Percentiles rank a stretch among this genome's conserved stretches.
These are phyloP conservation scores for Trametes punicea DNA, from an alignment of 768 basidiomycete species.

Conservation along the genomic window DNA sequence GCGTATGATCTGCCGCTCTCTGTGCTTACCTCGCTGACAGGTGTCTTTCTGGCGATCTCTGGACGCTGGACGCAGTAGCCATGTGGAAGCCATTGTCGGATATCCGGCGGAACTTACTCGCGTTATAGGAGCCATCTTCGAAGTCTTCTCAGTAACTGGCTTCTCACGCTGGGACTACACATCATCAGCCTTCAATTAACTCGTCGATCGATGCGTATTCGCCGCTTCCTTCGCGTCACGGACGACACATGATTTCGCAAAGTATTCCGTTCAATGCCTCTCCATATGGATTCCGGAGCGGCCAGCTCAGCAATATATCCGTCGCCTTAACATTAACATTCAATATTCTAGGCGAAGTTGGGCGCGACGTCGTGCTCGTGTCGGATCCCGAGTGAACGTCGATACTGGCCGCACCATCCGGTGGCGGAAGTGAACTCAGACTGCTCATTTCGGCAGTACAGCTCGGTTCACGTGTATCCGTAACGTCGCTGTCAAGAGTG, in stretches of 20 bases:
- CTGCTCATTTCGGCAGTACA: slow-evolving; percentile 11
- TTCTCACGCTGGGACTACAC: not conserved
- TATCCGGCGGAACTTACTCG: not conserved
- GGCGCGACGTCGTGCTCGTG: no score
- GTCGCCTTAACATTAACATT: not conserved
- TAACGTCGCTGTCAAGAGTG: slow-evolving; percentile 13
- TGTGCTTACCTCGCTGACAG: no score
- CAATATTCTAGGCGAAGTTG: not conserved
- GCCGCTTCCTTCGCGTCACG: slow-evolving; percentile 1
- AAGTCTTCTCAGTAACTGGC: slow-evolving; percentile 9
- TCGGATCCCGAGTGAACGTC: not conserved
- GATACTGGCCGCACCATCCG: not conserved
- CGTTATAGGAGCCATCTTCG: slow-evolving; percentile 3
- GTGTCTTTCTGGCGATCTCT: no score
- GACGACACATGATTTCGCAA: not conserved
- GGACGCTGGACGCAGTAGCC: slow-evolving; percentile 11
- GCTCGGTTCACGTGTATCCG: slow-evolving; percentile 12
- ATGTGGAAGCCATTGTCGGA: not conserved
- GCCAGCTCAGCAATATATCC: not conserved
- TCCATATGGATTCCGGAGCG: not conserved
- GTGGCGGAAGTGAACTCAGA: not conserved
- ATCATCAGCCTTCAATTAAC: not conserved
- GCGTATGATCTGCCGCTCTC: no score
- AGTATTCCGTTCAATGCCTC: not conserved
- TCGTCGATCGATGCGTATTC: slow-evolving; percentile 6